Conservation (phyloP, 2,329 filamentous ascomycete species). For the Sporothrix curviconia region DNA sequence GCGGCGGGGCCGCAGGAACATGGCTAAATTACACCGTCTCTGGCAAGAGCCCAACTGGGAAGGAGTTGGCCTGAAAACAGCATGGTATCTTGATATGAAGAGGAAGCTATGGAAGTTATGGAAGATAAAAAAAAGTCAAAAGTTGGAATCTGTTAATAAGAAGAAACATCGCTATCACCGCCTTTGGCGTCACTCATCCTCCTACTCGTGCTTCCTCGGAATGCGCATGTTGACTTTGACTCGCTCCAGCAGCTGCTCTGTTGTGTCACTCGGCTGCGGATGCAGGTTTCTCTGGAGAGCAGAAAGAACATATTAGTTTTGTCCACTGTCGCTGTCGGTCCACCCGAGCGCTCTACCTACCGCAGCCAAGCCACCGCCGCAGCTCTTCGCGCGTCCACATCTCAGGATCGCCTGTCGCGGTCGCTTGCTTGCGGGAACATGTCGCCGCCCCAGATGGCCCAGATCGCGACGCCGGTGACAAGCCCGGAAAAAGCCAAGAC, state of each 20-base stretch:
- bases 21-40: neutral
- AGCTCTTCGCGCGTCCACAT: slow-evolving; percentile 76
- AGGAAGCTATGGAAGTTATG: neutral
- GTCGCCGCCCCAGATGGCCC: slow-evolving; percentile 78
- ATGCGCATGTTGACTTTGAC: slow-evolving; percentile 42
- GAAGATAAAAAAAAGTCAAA: neutral
- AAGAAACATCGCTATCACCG: too few relatives aligned
- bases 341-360: slow-evolving; percentile 45
- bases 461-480: slow-evolving; percentile 72
- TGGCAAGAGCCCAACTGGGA: too few relatives aligned
- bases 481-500: slow-evolving; percentile 57
- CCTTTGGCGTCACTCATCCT: neutral
- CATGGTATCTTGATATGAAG: neutral
- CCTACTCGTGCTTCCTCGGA: slow-evolving; percentile 24
- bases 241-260: slow-evolving; percentile 41
- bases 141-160: too few relatives aligned
- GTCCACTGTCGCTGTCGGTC: too few relatives aligned
- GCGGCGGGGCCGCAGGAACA: too few relatives aligned
- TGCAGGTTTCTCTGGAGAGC: slow-evolving; percentile 42
- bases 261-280: slow-evolving; percentile 37
- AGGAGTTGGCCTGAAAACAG: neutral
- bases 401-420: slow-evolving; percentile 65
- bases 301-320: too few relatives aligned
- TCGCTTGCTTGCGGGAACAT: slow-evolving; percentile 71
- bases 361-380: slow-evolving; percentile 68